These are phyloP conservation scores for Ceratobasidium sp. DNA, from an alignment of 1,284 basidiomycete genomes.

Conservation along the genomic window DNA sequence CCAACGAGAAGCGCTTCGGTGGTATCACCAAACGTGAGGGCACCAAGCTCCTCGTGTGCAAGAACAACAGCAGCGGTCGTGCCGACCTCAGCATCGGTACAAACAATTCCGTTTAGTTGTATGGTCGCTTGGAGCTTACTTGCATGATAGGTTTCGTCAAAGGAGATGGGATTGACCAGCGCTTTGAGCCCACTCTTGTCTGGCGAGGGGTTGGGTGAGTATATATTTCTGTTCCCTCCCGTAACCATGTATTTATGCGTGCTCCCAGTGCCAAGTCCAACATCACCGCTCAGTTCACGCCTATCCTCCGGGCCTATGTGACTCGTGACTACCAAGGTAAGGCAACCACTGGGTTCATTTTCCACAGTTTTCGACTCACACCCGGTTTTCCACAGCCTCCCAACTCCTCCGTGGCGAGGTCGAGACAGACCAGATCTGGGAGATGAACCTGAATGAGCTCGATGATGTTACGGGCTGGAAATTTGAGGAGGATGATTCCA, in stretches of 20 bases:
- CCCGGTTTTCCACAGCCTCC: not conserved
- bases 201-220: slow-evolving; percentile 31
- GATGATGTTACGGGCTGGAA: slow-evolving; percentile 3
- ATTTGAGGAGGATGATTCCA: not conserved
- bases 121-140: not conserved
- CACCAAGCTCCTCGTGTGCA: too few species aligned
- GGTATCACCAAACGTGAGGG: too few species aligned
- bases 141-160: not conserved
- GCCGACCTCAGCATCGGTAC: too few species aligned
- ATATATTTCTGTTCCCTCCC: not conserved
- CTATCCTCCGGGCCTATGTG: slow-evolving; percentile 11
- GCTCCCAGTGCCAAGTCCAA: slow-evolving; percentile 8
- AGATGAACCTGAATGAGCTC: not conserved
- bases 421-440: slow-evolving; percentile 10
- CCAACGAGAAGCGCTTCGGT: too few species aligned
- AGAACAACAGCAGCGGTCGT: too few species aligned
- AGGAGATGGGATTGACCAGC: slow-evolving; percentile 20
- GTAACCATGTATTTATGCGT: not conserved
- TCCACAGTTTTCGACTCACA: not conserved
- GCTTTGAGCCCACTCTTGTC: slow-evolving; percentile 15
- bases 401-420: not conserved
- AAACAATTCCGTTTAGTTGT: not conserved
- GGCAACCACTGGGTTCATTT: too few species aligned
- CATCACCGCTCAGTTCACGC: slow-evolving; percentile 25
- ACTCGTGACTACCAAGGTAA: slow-evolving; percentile 23